These are phyloP conservation scores for Xylaria longipes DNA, from an alignment of 495 filamentous ascomycete genomes.

Conservation along the genomic window DNA sequence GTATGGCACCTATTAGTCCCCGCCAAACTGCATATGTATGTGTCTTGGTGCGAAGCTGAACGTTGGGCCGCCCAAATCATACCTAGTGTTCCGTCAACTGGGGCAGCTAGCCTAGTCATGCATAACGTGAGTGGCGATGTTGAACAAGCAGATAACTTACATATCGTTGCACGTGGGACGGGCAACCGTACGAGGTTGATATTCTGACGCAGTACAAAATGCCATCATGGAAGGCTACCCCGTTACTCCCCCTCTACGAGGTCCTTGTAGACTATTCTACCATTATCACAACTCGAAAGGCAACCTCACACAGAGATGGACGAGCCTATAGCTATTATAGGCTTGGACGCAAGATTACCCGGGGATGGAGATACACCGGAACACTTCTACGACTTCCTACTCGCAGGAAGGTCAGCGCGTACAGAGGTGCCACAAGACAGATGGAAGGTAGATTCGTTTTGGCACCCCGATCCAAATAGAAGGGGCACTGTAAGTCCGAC, in stretches of 20 bases:
- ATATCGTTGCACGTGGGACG: background rate
- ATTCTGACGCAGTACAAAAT: slow-evolving; percentile 5
- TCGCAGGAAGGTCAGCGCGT: slow-evolving; percentile 44
- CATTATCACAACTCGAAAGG: background rate
- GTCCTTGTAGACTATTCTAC: background rate
- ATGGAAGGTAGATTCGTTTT: slow-evolving; percentile 49
- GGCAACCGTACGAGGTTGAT: background rate
- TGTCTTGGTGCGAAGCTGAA: background rate
- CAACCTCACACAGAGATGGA: slow-evolving; percentile 6
- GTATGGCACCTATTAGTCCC: background rate
- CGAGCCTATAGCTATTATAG: slow-evolving; percentile 51
- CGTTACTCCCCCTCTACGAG: background rate
- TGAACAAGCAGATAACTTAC: background rate
- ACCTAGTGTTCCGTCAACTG: background rate
- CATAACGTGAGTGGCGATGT: background rate
- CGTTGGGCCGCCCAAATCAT: slow-evolving; percentile 13
- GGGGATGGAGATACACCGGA: slow-evolving; percentile 51
- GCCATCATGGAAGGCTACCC: background rate
- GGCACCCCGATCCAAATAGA: slow-evolving; percentile 44
- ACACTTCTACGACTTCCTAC: slow-evolving; percentile 54
- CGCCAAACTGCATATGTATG: slow-evolving; percentile 3
- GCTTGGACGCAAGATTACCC: slow-evolving; percentile 48
- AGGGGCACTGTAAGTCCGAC: slow-evolving; percentile 18
- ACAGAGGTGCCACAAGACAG: slow-evolving; percentile 54
- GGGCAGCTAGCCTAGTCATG: slow-evolving; percentile 5